phyloP scores from a whole-genome alignment of 257 asterid species.

The Plantago major region DNA sequence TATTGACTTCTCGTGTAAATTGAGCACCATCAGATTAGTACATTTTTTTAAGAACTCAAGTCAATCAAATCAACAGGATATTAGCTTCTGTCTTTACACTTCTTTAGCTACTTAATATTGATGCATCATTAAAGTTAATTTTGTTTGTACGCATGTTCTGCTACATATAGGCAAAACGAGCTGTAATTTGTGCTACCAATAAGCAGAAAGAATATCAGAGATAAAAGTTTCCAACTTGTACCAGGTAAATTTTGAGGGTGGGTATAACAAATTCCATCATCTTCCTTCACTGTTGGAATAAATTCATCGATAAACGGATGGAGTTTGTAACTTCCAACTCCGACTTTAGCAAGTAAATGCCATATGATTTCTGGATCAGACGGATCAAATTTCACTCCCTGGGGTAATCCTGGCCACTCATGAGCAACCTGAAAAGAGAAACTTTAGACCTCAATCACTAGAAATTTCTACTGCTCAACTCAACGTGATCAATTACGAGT shows the following conservation, averaged over 20 bases:
- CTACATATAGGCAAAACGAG: too few relatives aligned
- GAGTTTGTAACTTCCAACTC: constrained; percentile 37
- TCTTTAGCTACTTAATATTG: too few relatives aligned
- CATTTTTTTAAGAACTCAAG: too few relatives aligned
- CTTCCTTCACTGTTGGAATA: constrained; percentile 76
- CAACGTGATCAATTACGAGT: background rate
- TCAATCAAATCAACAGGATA: too few relatives aligned
- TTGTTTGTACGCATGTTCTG: too few relatives aligned
- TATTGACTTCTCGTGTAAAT: too few relatives aligned
- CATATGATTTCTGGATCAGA: constrained; percentile 79
- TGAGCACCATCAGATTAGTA: too few relatives aligned
- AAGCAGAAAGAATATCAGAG: background rate
- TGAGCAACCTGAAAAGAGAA: constrained; percentile 50
- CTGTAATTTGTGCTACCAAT: too few relatives aligned
- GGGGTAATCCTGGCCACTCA: constrained; percentile 96
- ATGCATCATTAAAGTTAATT: too few relatives aligned
- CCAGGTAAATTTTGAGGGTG: constrained; percentile 96
- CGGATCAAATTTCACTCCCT: constrained; percentile 95
- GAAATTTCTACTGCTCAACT: background rate
- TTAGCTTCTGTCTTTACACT: too few relatives aligned
- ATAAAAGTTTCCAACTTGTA: constrained; percentile 17
- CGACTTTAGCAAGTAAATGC: constrained; percentile 81
- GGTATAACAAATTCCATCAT: constrained; percentile 91
- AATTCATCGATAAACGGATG: constrained; percentile 87
- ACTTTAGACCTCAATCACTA: background rate